Evolutionary conservation across 176 grass and related monocot species (phyloP).

Genomic region (Triticum dicoccoides): DNA sequence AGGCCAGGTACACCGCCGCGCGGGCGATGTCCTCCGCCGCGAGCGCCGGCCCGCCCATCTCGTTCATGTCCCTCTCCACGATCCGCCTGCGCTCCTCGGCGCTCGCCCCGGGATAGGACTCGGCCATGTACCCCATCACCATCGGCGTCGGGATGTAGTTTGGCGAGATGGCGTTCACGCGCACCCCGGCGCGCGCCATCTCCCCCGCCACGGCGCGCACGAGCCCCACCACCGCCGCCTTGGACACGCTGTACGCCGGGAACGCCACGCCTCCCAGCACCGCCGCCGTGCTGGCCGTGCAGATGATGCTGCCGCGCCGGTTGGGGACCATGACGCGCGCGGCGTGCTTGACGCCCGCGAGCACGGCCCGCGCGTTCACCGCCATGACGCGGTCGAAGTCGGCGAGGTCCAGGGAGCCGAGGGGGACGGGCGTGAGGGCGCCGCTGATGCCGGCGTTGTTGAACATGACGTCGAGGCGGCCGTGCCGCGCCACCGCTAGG

Average conservation of each 20-base stretch:
- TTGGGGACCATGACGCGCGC: constrained; percentile 59
- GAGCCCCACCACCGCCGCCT: not conserved
- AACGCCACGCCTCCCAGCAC: not conserved
- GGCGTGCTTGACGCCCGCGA: constrained; percentile 59
- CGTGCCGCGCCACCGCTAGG: constrained; percentile 44
- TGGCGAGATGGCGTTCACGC: constrained; percentile 68
- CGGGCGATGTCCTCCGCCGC: constrained; percentile 38
- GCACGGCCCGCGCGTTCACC: constrained; percentile 41
- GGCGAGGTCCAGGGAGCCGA: constrained; percentile 36
- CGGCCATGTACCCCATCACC: not conserved
- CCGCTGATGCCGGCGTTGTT: constrained; percentile 50
- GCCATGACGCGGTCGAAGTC: constrained; percentile 61
- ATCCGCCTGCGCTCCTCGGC: constrained; percentile 29
- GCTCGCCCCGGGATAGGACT: not conserved
- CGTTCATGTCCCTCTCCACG: not conserved
- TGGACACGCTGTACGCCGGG: not conserved
- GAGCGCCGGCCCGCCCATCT: constrained; percentile 34
- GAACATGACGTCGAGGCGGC: constrained; percentile 48
- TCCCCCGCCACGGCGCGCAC: constrained; percentile 34
- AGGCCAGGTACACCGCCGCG: constrained; percentile 56
- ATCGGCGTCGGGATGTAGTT: constrained; percentile 36
- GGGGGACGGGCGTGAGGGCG: not conserved
- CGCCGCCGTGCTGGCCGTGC: constrained; percentile 38
- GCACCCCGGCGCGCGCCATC: constrained; percentile 39
- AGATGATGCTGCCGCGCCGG: constrained; percentile 41